phyloP scores from a whole-genome alignment of 495 filamentous ascomycete genomes.

The Daldinia decipiens region DNA sequence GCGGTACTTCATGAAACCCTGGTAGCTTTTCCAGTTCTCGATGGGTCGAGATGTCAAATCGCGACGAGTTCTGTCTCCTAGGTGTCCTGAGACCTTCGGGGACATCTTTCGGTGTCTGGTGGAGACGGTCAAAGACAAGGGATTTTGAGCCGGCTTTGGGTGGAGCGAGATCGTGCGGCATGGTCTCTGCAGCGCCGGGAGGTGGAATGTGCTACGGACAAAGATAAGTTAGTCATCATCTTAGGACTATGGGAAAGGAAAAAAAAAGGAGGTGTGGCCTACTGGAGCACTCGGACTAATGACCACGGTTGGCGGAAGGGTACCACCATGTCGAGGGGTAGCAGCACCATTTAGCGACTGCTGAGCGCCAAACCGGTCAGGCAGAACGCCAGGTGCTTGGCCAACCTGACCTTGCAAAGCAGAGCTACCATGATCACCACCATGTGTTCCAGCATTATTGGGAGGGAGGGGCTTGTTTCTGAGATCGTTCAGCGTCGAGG shows the following conservation, averaged over 20 bases:
- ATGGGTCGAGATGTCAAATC: slow-evolving; percentile 97
- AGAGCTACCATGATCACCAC: slow-evolving; percentile 55
- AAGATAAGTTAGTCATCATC: slow-evolving; percentile 15
- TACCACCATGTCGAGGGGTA: slow-evolving; percentile 73
- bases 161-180: slow-evolving; percentile 97
- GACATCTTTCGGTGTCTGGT: slow-evolving; percentile 93
- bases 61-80: slow-evolving; percentile 94
- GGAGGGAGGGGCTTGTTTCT: slow-evolving; percentile 82
- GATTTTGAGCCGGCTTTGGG: slow-evolving; percentile 89
- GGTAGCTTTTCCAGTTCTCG: slow-evolving; percentile 96
- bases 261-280: slow-evolving; percentile 54
- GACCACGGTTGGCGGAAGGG: slow-evolving; percentile 87
- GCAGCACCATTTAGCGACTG: slow-evolving; percentile 67
- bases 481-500: slow-evolving; percentile 83
- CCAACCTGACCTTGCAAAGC: slow-evolving; percentile 55
- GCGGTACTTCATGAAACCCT: slow-evolving; percentile 98
- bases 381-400: slow-evolving; percentile 39
- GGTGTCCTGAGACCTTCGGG: slow-evolving; percentile 95
- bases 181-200: slow-evolving; percentile 93
- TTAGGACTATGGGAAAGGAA: slow-evolving; percentile 4
- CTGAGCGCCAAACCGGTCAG: slow-evolving; percentile 59
- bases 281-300: slow-evolving; percentile 96
- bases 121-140: slow-evolving; percentile 87
- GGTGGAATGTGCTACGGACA: slow-evolving; percentile 84
- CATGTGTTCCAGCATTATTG: slow-evolving; percentile 69